Base-by-base conservation (phyloP, 495 filamentous ascomycete genomes). In the Entonaema liquescens region DNA sequence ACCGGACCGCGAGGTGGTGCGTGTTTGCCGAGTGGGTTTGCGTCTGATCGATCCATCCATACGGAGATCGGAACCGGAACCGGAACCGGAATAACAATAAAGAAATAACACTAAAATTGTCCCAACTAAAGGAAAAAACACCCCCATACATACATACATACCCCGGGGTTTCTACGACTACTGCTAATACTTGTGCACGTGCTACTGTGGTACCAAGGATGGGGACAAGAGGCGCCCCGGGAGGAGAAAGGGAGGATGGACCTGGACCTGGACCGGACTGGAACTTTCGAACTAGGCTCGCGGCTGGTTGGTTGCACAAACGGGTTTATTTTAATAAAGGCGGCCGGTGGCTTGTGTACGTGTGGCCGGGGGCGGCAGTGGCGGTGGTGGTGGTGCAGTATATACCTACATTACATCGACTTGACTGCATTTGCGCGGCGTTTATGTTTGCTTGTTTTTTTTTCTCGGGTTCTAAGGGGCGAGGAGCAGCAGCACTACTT, bases 11-110 rank as follows among this genome's bases (percentile, higher is more conserved):
- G 8, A 85, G 95, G 67, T 99, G 95, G 95, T 98, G 96, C 80
- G 95, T 99, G 23, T 99, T 97, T 83, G 95, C 91, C 28, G 95
- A 99, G 82, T 99, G 95, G 95, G 88, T 92, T 67, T 88, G 86
- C 70, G 67, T 70, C 28, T 70, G 50, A 59, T n/a, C n/a, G n/a
- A n/a, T n/a, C n/a, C n/a, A n/a, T n/a, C n/a, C n/a, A n/a, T n/a
- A n/a, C n/a, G 19, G 19, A 47, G 42, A 47, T 3, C 42, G 42
- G 23, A 44, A 44, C 5, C 42, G 42, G 21, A 23, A 47, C 42
- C 29, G 31, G 8, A 47, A 23, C 19, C 31, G 31, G 21, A 47
- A 9, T 19, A 5, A 26, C n/a, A 53, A 26, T 13, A 53, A 17
- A 28, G n/a, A 56, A 25, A 25, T 1, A 8, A 25, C 9, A 21